phyloP scores from a whole-genome alignment of 202 grass and related monocot genomes.

The Digitaria exilis region DNA sequence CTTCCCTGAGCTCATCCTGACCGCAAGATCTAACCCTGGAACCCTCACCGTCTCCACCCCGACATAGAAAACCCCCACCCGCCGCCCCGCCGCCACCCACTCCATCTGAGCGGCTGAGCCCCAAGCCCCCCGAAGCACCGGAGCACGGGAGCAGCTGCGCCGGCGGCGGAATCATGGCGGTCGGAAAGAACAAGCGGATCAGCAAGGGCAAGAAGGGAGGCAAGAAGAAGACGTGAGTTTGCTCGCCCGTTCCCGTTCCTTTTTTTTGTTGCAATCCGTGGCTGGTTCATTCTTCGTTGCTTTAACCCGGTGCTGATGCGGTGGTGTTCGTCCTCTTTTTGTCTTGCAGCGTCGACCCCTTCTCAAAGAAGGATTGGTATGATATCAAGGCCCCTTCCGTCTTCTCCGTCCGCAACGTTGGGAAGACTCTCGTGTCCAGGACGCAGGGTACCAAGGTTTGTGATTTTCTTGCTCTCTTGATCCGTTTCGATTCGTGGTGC shows the following conservation, averaged over 20 bases:
- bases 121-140: too few species aligned
- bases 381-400: slow-evolving; percentile 91
- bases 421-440: slow-evolving; percentile 96
- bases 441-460: slow-evolving; percentile 92
- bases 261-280: too few species aligned
- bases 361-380: slow-evolving; percentile 95
- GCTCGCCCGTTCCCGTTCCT: background rate
- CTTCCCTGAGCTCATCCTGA: background rate
- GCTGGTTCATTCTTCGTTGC: background rate
- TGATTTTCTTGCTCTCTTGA: background rate
- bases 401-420: slow-evolving; percentile 69
- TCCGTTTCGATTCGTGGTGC: background rate
- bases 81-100: slow-evolving; percentile 40
- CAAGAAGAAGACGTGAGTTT: slow-evolving; percentile 91
- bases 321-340: background rate
- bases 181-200: slow-evolving; percentile 97
- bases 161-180: slow-evolving; percentile 40
- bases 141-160: too few species aligned
- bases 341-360: slow-evolving; percentile 76
- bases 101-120: background rate
- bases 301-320: background rate
- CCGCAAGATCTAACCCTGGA: slow-evolving; percentile 41
- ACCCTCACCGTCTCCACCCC: background rate
- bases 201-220: slow-evolving; percentile 89
- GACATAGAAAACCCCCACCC: background rate